Evolutionary conservation across 306 rosid species (phyloP).

Genomic region (barrel medic (Medicago truncatula)): DNA sequence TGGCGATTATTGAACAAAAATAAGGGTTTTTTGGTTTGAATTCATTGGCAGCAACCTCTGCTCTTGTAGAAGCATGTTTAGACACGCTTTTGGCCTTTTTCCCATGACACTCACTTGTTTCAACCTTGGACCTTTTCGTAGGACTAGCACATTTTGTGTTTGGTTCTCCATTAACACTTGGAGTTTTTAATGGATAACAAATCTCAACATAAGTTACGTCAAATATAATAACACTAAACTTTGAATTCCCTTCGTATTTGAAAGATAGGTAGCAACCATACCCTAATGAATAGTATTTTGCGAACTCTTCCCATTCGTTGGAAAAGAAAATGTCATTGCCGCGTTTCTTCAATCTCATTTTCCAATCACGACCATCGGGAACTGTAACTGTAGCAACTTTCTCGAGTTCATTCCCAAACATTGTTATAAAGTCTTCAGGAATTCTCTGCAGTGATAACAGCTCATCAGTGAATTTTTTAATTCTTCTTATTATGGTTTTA

Average conservation of each 20-base stretch:
- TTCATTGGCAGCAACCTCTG: constrained; percentile 1
- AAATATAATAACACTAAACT: constrained; percentile 39
- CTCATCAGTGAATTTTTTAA: neutral
- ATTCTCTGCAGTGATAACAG: constrained; percentile 30
- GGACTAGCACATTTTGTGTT: neutral
- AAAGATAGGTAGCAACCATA: constrained; percentile 37
- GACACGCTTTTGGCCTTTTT: neutral
- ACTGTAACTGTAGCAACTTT: constrained; percentile 27
- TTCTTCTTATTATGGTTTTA: no score
- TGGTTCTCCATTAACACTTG: neutral
- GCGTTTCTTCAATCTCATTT: constrained; percentile 27
- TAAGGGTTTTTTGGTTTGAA: constrained; percentile 28
- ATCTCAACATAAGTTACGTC: constrained; percentile 43
- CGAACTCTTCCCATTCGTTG: constrained; percentile 33
- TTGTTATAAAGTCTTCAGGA: constrained; percentile 18
- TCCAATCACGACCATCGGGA: constrained; percentile 33
- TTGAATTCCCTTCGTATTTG: constrained; percentile 34
- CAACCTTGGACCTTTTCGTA: neutral
- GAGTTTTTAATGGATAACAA: constrained; percentile 32
- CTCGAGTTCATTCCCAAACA: constrained; percentile 31
- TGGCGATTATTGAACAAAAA: constrained; percentile 22
- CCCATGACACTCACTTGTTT: neutral
- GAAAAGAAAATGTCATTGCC: constrained; percentile 14
- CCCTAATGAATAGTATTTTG: constrained; percentile 22
- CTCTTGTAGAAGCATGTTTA: neutral